Evolutionary conservation across 2,329 filamentous ascomycete genomes (phyloP), one percentile per base, ranked within the genome.

Genomic region (Celoporthe dispersa): DNA sequence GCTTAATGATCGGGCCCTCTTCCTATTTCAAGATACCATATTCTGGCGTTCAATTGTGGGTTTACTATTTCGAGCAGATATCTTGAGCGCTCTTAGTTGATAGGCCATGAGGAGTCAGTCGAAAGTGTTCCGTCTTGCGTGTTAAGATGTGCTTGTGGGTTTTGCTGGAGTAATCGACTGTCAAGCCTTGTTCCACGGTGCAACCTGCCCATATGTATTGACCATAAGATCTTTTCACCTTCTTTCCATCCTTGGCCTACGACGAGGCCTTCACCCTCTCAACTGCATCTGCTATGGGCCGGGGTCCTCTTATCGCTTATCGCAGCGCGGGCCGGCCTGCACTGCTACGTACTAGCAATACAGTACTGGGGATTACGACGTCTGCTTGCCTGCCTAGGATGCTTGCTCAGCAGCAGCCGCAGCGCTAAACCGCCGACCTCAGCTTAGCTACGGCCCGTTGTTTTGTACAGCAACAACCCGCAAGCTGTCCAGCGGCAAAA

Each of bases 21-120:
- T n/a, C 28, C 39, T 55, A n/a, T 62, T 62, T 37, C 35, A 69
- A 67, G 64, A 67, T 71, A 67, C 68, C 64, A 71, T 65, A 39
- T 16, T 61, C 44, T 60, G 55, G 53, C 55, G 51, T 66, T 60
- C 28, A 37, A 48, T 22, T 35, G 25, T 35, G 25, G 28, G 6
- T 31, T 57, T 57, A 31, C 28, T 33, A 16, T 31, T 57, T 55
- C 12, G 12, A 57, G 53, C 53, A 14, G 28, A 57, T 28, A 48
- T 33, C 8, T 28, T 33, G 25, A 57, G 4, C 53, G 31, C 28
- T 7, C 8, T 33, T 9, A 22, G 53, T 7, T 55, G 53, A 57
- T 14, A 25, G 48, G 22, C 8, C 22, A 28, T 25, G 48, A 25
- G 3, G 22, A 51, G n/a, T n/a, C 37, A 39, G 25, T 31, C 14